These are phyloP conservation scores for Yamagishiella unicocca DNA, from an alignment of 139 green algal species.

Conservation along the genomic window DNA sequence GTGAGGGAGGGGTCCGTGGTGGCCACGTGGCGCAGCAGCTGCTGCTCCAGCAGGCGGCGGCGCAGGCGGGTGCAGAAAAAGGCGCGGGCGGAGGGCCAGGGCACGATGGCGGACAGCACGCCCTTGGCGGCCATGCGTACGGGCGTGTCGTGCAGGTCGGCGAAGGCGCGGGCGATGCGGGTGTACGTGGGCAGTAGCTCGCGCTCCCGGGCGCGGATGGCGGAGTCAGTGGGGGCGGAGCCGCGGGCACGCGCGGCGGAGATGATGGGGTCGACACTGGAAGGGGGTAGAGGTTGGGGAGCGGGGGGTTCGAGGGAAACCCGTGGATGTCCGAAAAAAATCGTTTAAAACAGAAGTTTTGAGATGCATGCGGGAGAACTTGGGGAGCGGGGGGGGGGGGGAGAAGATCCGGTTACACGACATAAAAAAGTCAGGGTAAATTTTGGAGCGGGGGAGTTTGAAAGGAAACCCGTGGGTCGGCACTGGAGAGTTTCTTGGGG, in stretches of 20 bases:
- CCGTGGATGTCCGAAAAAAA: no score
- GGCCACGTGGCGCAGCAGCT: constrained; percentile 66
- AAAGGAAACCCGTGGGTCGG: no score
- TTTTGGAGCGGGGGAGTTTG: no score
- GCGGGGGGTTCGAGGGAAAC: background rate
- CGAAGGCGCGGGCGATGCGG: constrained; percentile 89
- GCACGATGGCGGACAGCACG: constrained; percentile 39
- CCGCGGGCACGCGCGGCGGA: constrained; percentile 60
- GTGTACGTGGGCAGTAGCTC: constrained; percentile 89
- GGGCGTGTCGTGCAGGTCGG: constrained; percentile 98
- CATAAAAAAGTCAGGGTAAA: no score
- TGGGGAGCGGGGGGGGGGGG: background rate
- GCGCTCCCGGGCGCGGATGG: constrained; percentile 77
- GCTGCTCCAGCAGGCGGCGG: constrained; percentile 81
- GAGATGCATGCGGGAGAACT: no score
- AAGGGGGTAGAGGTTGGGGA: background rate
- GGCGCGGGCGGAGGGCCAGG: constrained; percentile 67
- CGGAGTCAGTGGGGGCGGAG: constrained; percentile 39
- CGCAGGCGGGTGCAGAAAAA: constrained; percentile 90
- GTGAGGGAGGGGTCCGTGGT: constrained; percentile 58
- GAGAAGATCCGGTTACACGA: no score
- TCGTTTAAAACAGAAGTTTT: no score
- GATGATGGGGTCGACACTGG: constrained; percentile 84
- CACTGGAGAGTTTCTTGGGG: no score
- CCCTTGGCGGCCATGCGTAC: constrained; percentile 91